phyloP scores from a whole-genome alignment of 345 rosid genomes.

The Citrus australasica region DNA sequence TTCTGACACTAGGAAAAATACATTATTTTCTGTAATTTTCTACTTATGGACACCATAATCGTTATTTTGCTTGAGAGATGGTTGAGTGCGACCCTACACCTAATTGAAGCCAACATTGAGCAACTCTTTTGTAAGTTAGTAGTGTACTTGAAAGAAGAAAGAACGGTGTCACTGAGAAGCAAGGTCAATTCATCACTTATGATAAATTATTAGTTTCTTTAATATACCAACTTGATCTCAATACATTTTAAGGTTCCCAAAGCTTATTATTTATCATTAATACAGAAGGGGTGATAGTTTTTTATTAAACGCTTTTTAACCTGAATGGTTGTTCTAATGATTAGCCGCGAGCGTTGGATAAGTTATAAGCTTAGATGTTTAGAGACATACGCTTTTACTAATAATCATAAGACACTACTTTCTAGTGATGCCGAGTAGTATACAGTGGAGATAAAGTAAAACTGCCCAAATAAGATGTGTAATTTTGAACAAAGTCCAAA shows the following conservation, averaged over 20 bases:
- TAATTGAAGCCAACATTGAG: neutral
- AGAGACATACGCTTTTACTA: neutral
- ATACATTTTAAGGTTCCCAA: neutral
- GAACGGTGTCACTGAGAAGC: neutral
- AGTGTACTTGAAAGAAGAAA: neutral
- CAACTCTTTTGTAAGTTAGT: neutral
- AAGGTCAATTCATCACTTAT: neutral
- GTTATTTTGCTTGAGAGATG: conserved; percentile 3
- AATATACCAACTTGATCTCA: neutral
- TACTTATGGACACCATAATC: neutral
- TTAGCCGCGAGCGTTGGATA: neutral
- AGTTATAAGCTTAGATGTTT: too few species aligned
- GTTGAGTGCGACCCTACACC: neutral
- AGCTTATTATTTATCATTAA: neutral
- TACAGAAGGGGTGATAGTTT: neutral
- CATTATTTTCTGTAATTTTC: neutral
- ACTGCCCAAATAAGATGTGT: too few species aligned
- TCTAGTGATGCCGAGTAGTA: neutral
- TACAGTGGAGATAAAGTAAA: too few species aligned
- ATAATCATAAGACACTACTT: neutral
- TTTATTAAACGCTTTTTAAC: neutral
- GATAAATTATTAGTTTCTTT: neutral
- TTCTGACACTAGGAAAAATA: neutral
- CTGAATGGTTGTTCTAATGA: neutral
- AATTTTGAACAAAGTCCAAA: neutral